Evolutionary conservation across 345 rosid genomes (phyloP).

Genomic region (Hibiscus mutabilis): DNA sequence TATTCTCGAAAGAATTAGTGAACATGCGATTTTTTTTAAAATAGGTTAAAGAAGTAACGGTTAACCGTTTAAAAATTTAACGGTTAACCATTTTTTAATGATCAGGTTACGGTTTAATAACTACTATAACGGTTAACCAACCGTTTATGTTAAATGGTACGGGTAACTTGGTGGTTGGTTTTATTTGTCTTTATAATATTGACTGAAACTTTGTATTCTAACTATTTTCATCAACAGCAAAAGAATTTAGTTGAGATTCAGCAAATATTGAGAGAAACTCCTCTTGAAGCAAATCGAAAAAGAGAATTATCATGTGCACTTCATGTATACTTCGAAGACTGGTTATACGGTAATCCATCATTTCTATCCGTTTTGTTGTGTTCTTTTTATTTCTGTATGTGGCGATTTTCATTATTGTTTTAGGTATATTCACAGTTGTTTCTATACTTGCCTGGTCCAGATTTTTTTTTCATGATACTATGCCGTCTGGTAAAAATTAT

Average conservation of each 20-base stretch:
- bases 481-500: too few species aligned
- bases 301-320: slow-evolving; percentile 81
- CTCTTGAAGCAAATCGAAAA: slow-evolving; percentile 82
- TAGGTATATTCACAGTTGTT: too few species aligned
- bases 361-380: neutral
- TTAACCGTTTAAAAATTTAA: too few species aligned
- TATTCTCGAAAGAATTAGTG: too few species aligned
- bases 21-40: too few species aligned
- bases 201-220: neutral
- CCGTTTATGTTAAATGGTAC: too few species aligned
- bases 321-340: slow-evolving; percentile 89
- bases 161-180: neutral
- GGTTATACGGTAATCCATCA: slow-evolving; percentile 73
- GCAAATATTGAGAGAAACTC: slow-evolving; percentile 61
- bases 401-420: neutral
- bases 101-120: too few species aligned
- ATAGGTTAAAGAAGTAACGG: too few species aligned
- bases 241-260: slow-evolving; percentile 73
- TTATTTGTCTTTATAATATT: neutral
- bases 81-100: too few species aligned
- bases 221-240: slow-evolving; percentile 32
- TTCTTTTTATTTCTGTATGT: neutral
- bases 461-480: too few species aligned
- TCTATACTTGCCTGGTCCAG: too few species aligned
- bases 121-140: too few species aligned